A percentile compares a stretch with the other conserved stretches of the same genome.
phyloP scores from a whole-genome alignment of 345 rosid species.

The Turritis glabra region DNA sequence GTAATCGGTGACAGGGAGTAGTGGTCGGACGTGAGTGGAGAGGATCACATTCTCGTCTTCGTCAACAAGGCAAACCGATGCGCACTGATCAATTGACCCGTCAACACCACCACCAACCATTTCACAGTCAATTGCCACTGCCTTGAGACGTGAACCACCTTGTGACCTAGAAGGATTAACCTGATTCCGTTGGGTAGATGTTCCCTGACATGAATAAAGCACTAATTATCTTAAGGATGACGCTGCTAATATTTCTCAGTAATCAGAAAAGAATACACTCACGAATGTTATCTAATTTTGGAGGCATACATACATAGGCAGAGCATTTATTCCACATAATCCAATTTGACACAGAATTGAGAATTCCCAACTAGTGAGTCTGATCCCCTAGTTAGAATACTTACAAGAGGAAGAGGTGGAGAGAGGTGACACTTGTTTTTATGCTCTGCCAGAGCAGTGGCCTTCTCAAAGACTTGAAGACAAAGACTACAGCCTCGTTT shows the following conservation, averaged over 20 bases:
- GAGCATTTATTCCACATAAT: neutral
- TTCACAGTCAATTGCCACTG: conserved; percentile 71
- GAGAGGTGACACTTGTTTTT: conserved; percentile 46
- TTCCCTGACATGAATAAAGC: conserved; percentile 23
- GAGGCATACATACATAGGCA: neutral
- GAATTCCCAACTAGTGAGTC: neutral
- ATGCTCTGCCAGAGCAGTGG: conserved; percentile 47
- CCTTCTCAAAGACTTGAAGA: conserved; percentile 51
- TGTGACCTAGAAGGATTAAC: conserved; percentile 18
- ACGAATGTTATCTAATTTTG: neutral
- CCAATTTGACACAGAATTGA: neutral
- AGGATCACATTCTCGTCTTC: conserved; percentile 66
- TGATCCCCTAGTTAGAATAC: conserved; percentile 18
- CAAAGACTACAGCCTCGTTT: conserved; percentile 60
- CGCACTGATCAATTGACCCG: conserved; percentile 60
- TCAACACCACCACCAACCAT: conserved; percentile 78
- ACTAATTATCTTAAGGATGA: neutral
- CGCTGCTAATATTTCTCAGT: neutral
- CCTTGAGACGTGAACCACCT: conserved; percentile 39
- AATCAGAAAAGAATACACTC: neutral
- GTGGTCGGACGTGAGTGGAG: conserved; percentile 61
- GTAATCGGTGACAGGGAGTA: conserved; percentile 55
- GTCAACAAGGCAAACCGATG: conserved; percentile 67
- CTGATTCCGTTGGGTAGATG: conserved; percentile 22
- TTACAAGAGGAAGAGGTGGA: conserved; percentile 57